phyloP scores from a whole-genome alignment of 495 filamentous ascomycete species.

The Annulohypoxylon nitens region DNA sequence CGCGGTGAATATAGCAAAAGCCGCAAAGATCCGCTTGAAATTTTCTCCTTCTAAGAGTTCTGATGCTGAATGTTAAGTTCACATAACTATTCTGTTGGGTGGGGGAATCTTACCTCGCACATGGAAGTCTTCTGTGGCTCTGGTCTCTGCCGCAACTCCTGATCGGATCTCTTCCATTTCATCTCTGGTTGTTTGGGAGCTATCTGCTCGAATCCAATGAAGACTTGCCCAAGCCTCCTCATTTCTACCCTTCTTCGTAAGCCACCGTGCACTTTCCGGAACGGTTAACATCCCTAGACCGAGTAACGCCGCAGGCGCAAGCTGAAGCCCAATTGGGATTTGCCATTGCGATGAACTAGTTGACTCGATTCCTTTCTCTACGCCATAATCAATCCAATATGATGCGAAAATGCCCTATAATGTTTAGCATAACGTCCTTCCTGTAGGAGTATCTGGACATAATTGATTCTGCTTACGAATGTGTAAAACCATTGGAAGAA shows the following conservation, averaged over 20 bases:
- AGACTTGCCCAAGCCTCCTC: conserved; percentile 64
- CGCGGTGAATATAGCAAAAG: conserved; percentile 65
- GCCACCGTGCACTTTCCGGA: conserved; percentile 64
- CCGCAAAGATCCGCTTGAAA: conserved; percentile 55
- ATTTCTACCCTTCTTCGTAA: conserved; percentile 60
- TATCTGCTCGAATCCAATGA: conserved; percentile 63
- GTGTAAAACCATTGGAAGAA: conserved; percentile 59
- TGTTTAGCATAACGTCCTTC: background rate
- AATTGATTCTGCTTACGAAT: conserved; percentile 30
- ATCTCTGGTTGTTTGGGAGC: conserved; percentile 49
- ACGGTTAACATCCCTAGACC: conserved; percentile 61
- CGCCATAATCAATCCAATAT: conserved; percentile 68
- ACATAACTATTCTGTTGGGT: background rate
- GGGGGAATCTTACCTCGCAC: conserved; percentile 32
- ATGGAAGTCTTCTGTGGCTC: conserved; percentile 48
- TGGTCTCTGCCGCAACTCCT: conserved; percentile 54
- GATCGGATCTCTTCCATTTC: conserved; percentile 59
- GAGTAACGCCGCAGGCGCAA: conserved; percentile 60
- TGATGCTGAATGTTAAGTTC: conserved; percentile 20
- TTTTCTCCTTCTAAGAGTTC: conserved; percentile 54
- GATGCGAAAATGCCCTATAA: conserved; percentile 61
- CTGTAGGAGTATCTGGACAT: too few relatives aligned
- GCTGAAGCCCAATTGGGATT: conserved; percentile 65
- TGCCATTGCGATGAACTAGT: conserved; percentile 62
- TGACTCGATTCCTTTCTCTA: conserved; percentile 50